A percentile compares a stretch with the other conserved stretches of the same genome.
phyloP scores from a whole-genome alignment of 192 early-diverging fungal genomes.

The Linderina pennispora region DNA sequence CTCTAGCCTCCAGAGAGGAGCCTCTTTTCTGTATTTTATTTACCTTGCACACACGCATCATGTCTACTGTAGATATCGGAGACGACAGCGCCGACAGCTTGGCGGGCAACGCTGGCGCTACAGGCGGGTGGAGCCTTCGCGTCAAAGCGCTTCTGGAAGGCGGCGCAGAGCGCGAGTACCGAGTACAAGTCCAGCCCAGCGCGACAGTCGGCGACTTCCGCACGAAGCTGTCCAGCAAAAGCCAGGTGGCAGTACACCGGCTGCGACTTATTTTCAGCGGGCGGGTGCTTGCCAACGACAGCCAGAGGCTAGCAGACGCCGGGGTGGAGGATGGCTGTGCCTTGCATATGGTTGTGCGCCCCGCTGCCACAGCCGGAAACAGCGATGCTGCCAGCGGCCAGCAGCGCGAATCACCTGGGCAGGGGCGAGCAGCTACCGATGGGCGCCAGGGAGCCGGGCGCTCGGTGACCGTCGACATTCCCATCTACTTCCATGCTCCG shows the following conservation, averaged over 20 bases:
- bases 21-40: no score
- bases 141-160: conserved; percentile 41
- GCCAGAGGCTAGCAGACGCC: conserved; percentile 21
- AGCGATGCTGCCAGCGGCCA: neutral
- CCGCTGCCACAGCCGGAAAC: conserved; percentile 1
- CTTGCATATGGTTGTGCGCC: conserved; percentile 36
- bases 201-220: conserved; percentile 34
- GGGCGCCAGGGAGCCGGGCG: neutral
- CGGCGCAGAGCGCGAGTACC: conserved; percentile 19
- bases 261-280: conserved; percentile 41
- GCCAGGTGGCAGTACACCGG: conserved; percentile 31
- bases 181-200: conserved; percentile 10
- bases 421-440: neutral
- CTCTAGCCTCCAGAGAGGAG: no score
- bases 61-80: no score
- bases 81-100: no score
- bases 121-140: conserved; percentile 30
- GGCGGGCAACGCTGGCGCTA: no score
- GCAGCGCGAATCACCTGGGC: neutral
- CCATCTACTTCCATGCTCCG: no score
- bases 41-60: no score
- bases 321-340: conserved; percentile 31
- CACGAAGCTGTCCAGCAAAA: conserved; percentile 17
- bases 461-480: no score
- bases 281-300: conserved; percentile 27